phyloP scores from a whole-genome alignment of 2,329 filamentous ascomycete species.

The Diaporthe amygdali region DNA sequence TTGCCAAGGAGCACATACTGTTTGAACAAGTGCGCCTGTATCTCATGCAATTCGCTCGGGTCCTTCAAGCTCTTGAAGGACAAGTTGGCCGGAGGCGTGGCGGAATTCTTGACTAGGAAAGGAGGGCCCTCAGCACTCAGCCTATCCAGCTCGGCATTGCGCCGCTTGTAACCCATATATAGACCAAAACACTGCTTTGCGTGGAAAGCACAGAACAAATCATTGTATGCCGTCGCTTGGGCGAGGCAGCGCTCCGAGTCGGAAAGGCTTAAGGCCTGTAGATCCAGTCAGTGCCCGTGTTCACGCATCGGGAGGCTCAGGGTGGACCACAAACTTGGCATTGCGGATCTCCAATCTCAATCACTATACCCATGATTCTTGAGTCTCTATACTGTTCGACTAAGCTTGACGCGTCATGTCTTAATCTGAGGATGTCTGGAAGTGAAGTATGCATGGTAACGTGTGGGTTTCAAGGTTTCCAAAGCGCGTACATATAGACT shows the following conservation, averaged over 20 bases:
- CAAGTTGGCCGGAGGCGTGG: constrained; percentile 43
- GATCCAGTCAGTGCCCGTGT: neutral
- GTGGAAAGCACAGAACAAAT: constrained; percentile 47
- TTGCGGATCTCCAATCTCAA: neutral
- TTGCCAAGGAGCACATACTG: constrained; percentile 34
- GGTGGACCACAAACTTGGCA: neutral
- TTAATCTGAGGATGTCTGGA: neutral
- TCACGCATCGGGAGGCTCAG: neutral
- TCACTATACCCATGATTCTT: neutral
- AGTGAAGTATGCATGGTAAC: neutral
- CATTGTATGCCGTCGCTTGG: constrained; percentile 44
- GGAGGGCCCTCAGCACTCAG: constrained; percentile 39
- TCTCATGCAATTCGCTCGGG: constrained; percentile 40
- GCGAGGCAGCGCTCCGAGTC: constrained; percentile 40
- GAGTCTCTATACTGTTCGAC: neutral
- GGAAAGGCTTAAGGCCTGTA: constrained; percentile 40
- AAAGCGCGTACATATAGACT: neutral
- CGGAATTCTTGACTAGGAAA: constrained; percentile 39
- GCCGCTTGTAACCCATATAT: constrained; percentile 54
- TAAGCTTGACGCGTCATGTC: neutral
- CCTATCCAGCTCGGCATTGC: constrained; percentile 48
- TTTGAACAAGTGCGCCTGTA: constrained; percentile 46
- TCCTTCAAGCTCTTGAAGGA: constrained; percentile 43
- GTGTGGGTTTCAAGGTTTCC: neutral
- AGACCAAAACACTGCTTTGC: constrained; percentile 48